Evolutionary conservation across 306 rosid genomes (phyloP).

Genomic region (Lathyrus aphaca): DNA sequence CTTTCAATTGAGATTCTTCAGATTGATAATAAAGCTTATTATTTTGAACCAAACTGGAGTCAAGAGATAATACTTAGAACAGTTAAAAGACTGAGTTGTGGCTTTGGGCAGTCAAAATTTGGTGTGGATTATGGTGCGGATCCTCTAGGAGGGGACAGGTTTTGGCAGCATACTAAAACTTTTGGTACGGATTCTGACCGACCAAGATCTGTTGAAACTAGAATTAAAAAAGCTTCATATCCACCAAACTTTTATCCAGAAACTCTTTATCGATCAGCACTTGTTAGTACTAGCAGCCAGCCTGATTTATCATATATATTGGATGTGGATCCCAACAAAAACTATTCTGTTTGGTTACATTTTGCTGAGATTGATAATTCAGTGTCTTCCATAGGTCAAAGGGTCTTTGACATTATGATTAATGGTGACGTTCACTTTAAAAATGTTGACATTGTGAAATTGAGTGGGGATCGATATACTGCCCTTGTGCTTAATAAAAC

Average conservation of each 20-base stretch:
- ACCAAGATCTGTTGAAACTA: slow-evolving; percentile 64
- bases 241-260: slow-evolving; percentile 90
- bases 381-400: slow-evolving; percentile 60
- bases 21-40: slow-evolving; percentile 68
- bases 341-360: slow-evolving; percentile 93
- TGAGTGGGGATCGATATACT: slow-evolving; percentile 71
- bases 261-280: slow-evolving; percentile 75
- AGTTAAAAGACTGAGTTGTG: slow-evolving; percentile 77
- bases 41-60: slow-evolving; percentile 58
- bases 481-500: slow-evolving; percentile 89
- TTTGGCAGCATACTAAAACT: slow-evolving; percentile 61
- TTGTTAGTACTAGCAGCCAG: slow-evolving; percentile 64
- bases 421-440: slow-evolving; percentile 60
- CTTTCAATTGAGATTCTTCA: slow-evolving; percentile 93
- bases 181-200: slow-evolving; percentile 67
- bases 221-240: slow-evolving; percentile 65
- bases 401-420: slow-evolving; percentile 77
- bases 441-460: slow-evolving; percentile 69
- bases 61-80: slow-evolving; percentile 74
- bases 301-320: slow-evolving; percentile 68
- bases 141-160: slow-evolving; percentile 90
- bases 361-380: slow-evolving; percentile 83
- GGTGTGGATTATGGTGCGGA: slow-evolving; percentile 68
- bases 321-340: slow-evolving; percentile 88
- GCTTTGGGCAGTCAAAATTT: slow-evolving; percentile 72